Percentiles rank a stretch among this genome's conserved stretches.
phyloP scores from a whole-genome alignment of 1,139 yeast species.

The Lodderomyces beijingensis region DNA sequence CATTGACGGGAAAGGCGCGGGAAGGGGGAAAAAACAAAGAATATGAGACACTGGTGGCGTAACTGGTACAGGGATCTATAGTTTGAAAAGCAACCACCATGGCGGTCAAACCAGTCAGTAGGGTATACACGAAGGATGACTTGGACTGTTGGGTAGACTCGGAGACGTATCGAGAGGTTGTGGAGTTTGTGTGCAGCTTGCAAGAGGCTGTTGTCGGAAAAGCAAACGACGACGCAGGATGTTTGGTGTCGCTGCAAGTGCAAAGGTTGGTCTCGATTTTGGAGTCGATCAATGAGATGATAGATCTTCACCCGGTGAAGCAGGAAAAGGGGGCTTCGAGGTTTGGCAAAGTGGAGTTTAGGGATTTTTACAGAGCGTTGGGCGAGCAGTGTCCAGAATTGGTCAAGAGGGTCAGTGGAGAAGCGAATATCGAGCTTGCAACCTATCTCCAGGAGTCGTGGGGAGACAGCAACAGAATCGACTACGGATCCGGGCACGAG shows the following conservation, averaged over 20 bases:
- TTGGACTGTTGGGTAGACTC: slow-evolving; percentile 60
- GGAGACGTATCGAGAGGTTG: slow-evolving; percentile 43
- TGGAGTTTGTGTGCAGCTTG: slow-evolving; percentile 53
- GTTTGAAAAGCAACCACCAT: too few relatives aligned
- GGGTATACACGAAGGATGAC: slow-evolving; percentile 45
- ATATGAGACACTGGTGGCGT: too few relatives aligned
- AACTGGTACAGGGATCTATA: too few relatives aligned
- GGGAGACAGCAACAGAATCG: slow-evolving; percentile 85
- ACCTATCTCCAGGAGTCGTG: slow-evolving; percentile 66
- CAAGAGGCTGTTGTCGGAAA: slow-evolving; percentile 70
- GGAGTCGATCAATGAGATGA: slow-evolving; percentile 38
- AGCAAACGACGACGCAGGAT: slow-evolving; percentile 39
- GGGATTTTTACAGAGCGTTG: slow-evolving; percentile 77
- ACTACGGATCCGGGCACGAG: slow-evolving; percentile 97
- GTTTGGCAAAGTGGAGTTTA: slow-evolving; percentile 88
- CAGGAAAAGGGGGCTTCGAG: slow-evolving; percentile 66
- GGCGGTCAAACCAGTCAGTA: background rate
- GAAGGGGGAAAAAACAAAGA: too few relatives aligned
- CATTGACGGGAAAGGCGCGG: too few relatives aligned
- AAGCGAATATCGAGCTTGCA: slow-evolving; percentile 33
- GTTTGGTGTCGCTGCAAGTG: slow-evolving; percentile 21
- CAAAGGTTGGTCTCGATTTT: slow-evolving; percentile 35
- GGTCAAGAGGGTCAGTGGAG: slow-evolving; percentile 13
- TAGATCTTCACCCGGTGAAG: slow-evolving; percentile 61
- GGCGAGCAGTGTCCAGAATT: slow-evolving; percentile 22